phyloP scores from a whole-genome alignment of 1,284 basidiomycete genomes.

The Crucibulum parvulum region DNA sequence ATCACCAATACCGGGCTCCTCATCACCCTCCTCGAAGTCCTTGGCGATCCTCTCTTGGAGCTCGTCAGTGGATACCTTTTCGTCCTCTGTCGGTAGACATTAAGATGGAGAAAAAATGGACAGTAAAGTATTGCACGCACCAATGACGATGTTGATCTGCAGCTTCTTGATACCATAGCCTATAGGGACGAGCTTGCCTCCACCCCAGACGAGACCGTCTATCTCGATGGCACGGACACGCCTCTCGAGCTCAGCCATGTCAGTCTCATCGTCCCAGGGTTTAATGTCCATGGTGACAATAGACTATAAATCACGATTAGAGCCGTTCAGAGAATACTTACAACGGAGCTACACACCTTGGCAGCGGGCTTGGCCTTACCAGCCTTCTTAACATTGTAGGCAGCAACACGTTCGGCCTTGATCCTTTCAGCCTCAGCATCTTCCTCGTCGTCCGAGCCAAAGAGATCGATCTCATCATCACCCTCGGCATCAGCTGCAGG shows the following conservation, averaged over 20 bases:
- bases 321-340: slow-evolving; percentile 4
- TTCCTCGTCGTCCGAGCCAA: slow-evolving; percentile 91
- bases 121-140: slow-evolving; percentile 52
- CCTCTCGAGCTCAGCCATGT: slow-evolving; percentile 89
- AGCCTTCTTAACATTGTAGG: slow-evolving; percentile 94
- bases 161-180: slow-evolving; percentile 82
- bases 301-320: slow-evolving; percentile 59
- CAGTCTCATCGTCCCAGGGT: slow-evolving; percentile 99
- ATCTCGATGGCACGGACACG: slow-evolving; percentile 87
- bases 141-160: slow-evolving; percentile 95
- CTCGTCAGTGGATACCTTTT: slow-evolving; percentile 94
- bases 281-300: slow-evolving; percentile 97
- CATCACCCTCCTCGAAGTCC: neutral
- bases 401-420: slow-evolving; percentile 96
- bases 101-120: slow-evolving; percentile 1
- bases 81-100: slow-evolving; percentile 73
- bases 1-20: slow-evolving; percentile 71
- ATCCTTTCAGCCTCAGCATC: slow-evolving; percentile 93
- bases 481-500: slow-evolving; percentile 59
- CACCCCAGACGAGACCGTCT: slow-evolving; percentile 96
- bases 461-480: slow-evolving; percentile 93
- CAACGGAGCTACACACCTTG: slow-evolving; percentile 63
- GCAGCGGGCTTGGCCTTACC: slow-evolving; percentile 89
- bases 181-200: slow-evolving; percentile 90
- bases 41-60: slow-evolving; percentile 90